Percentiles rank a stretch among this genome's conserved stretches.
phyloP scores from a whole-genome alignment of 1,284 basidiomycete genomes.

The Peniophora sp. region DNA sequence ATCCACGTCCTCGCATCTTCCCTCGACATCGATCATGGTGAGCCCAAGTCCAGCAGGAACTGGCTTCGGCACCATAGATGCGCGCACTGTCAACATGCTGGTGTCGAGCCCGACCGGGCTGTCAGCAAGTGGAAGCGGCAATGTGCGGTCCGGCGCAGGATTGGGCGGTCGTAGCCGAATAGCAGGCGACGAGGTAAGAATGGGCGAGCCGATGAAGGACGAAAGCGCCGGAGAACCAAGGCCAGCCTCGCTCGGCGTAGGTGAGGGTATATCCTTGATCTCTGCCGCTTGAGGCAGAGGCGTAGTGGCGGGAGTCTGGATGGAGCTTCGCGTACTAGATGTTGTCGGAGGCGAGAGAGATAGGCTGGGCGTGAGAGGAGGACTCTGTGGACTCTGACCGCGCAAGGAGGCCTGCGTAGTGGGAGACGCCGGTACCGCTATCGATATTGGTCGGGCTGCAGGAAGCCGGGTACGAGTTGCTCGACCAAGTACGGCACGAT shows the following conservation, averaged over 20 bases:
- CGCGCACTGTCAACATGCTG: conserved; percentile 2
- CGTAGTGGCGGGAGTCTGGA: not conserved
- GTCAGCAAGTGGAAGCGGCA: not conserved
- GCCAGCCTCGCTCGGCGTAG: conserved; percentile 3
- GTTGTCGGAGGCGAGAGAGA: not conserved
- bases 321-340: too few relatives aligned
- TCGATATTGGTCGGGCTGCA: conserved; percentile 2
- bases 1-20: not conserved
- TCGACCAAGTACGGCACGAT: conserved; percentile 1
- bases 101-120: not conserved
- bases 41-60: not conserved
- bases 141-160: conserved; percentile 8
- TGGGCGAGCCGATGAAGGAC: conserved; percentile 5
- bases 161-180: conserved; percentile 4
- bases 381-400: not conserved
- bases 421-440: not conserved
- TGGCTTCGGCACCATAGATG: conserved; percentile 1
- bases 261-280: conserved; percentile 1
- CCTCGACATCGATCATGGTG: not conserved
- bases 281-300: not conserved
- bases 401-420: not conserved
- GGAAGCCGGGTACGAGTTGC: conserved; percentile 1
- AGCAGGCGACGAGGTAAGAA: not conserved
- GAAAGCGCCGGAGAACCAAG: conserved; percentile 9
- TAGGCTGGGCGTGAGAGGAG: not conserved